Conservation (phyloP, 139 green algal genomes). For the Picochlorum sp. region DNA sequence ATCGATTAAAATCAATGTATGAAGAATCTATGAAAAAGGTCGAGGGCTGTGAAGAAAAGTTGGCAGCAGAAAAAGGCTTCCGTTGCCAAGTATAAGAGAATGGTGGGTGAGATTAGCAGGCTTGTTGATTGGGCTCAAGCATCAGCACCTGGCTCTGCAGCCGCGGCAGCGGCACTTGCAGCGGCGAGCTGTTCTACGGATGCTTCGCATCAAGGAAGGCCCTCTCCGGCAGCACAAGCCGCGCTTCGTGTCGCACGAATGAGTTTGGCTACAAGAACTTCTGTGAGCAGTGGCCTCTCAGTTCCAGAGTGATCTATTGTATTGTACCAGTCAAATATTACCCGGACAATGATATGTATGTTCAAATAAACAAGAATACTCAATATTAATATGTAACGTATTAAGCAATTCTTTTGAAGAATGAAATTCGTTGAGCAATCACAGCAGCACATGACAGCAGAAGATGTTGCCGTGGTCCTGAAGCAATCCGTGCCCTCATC, state of each 20-base stretch:
- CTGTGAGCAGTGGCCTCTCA: not conserved
- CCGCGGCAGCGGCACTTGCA: conserved; percentile 3
- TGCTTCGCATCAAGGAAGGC: not conserved
- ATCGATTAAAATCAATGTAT: not conserved
- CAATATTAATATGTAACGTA: no score
- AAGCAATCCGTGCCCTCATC: no score
- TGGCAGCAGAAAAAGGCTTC: conserved; percentile 12
- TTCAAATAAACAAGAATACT: no score
- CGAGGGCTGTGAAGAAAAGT: conserved; percentile 4
- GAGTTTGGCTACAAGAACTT: not conserved
- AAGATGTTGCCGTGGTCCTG: no score
- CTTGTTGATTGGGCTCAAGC: conserved; percentile 29
- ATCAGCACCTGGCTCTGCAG: not conserved
- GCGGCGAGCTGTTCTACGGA: not conserved
- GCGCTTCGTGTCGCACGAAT: conserved; percentile 11
- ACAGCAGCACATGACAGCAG: no score
- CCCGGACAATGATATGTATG: no score
- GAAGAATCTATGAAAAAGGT: conserved; percentile 6
- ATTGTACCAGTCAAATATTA: no score
- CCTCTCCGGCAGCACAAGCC: conserved; percentile 5
- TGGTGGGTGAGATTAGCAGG: conserved; percentile 29
- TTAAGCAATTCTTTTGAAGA: no score
- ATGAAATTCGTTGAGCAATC: no score
- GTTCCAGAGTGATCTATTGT: no score
- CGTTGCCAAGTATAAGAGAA: conserved; percentile 22